phyloP scores from a whole-genome alignment of 2,329 filamentous ascomycete species.

The Venturia effusa region DNA sequence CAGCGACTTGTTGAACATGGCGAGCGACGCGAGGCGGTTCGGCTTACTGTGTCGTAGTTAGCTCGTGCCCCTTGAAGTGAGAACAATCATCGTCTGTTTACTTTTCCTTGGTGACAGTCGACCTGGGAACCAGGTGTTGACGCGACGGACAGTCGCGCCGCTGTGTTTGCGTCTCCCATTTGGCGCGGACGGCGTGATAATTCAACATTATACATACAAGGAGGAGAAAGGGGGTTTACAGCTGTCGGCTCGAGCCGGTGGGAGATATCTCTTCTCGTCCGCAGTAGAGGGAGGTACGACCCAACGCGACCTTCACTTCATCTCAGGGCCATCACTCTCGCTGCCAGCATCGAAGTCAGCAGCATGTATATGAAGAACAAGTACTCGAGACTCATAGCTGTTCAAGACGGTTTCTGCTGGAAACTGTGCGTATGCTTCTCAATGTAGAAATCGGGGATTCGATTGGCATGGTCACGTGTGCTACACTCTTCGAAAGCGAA shows the following conservation, averaged over 20 bases:
- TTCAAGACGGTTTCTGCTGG: no score
- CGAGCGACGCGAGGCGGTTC: neutral
- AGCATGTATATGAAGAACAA: no score
- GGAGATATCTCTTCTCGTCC: neutral
- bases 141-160: neutral
- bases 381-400: no score
- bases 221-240: neutral
- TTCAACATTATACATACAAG: neutral
- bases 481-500: neutral
- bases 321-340: no score
- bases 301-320: no score
- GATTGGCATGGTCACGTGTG: neutral
- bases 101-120: neutral
- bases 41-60: neutral
- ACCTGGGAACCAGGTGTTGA: neutral
- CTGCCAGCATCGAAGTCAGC: no score
- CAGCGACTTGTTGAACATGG: constrained; percentile 6
- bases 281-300: neutral
- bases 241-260: neutral
- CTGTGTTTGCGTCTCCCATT: constrained; percentile 7
- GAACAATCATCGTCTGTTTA: neutral
- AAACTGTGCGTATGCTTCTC: no score
- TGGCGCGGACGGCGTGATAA: constrained; percentile 2
- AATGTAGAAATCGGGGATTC: neutral
- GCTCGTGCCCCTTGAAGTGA: neutral